Evolutionary conservation across 768 basidiomycete genomes (phyloP).

Genomic region (Suillus cothurnatus): DNA sequence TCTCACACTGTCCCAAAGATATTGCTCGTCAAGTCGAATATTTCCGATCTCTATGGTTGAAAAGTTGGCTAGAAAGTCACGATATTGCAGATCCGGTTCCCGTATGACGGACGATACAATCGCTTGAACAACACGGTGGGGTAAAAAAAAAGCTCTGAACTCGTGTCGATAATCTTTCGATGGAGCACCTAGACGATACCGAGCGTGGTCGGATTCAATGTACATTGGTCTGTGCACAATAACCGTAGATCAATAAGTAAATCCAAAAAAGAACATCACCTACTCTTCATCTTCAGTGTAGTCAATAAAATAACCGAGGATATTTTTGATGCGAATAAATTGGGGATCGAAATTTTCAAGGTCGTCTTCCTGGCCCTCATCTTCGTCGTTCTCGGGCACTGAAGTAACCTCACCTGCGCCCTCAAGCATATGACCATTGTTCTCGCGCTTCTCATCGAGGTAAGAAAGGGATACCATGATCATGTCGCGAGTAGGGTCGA

Average conservation of each 20-base stretch:
- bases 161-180: constrained; percentile 42
- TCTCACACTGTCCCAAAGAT: constrained; percentile 32
- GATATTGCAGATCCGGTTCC: constrained; percentile 32
- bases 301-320: constrained; percentile 53
- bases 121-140: constrained; percentile 53
- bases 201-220: constrained; percentile 64
- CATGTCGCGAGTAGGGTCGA: constrained; percentile 50
- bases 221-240: constrained; percentile 53
- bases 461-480: constrained; percentile 50
- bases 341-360: constrained; percentile 35
- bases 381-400: constrained; percentile 55
- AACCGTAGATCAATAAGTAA: constrained; percentile 4
- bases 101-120: constrained; percentile 35
- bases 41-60: constrained; percentile 19
- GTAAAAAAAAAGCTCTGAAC: constrained; percentile 52
- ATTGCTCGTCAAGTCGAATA: constrained; percentile 21
- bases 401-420: constrained; percentile 58
- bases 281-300: constrained; percentile 54
- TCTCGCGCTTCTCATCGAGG: constrained; percentile 46
- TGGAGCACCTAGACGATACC: constrained; percentile 59
- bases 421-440: constrained; percentile 42
- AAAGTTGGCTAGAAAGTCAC: constrained; percentile 40
- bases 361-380: constrained; percentile 61
- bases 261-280: constrained; percentile 26
- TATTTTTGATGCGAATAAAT: constrained; percentile 48